These are phyloP conservation scores for Penicillium pancosmium DNA, from an alignment of 495 filamentous ascomycete species.

Conservation along the genomic window DNA sequence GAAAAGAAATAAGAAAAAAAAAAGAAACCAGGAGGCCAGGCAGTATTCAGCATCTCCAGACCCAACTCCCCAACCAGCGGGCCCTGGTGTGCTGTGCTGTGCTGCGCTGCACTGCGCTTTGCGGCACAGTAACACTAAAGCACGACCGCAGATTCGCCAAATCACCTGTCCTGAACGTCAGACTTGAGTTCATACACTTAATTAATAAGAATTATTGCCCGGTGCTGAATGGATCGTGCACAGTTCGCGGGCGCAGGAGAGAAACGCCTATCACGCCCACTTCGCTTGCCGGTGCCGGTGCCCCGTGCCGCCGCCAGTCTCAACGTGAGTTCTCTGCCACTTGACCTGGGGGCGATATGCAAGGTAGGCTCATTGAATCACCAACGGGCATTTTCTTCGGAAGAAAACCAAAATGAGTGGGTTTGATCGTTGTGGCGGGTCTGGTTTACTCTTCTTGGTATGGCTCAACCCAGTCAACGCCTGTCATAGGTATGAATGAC, in stretches of 20 bases:
- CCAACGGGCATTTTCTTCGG: constrained; percentile 12
- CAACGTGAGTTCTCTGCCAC: constrained; percentile 7
- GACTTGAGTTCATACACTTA: neutral
- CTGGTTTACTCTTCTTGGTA: too few species aligned
- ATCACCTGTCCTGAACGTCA: constrained; percentile 16
- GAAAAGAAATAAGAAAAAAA: neutral
- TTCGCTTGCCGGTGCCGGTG: too few species aligned
- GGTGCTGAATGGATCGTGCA: constrained; percentile 19
- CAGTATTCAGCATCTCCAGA: neutral
- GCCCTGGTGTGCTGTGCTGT: constrained; percentile 20
- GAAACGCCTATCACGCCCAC: neutral
- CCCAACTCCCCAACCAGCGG: constrained; percentile 26
- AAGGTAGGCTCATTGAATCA: constrained; percentile 21
- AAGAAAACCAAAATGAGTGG: too few species aligned
- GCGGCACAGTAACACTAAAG: constrained; percentile 13
- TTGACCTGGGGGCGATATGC: constrained; percentile 21
- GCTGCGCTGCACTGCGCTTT: too few species aligned
- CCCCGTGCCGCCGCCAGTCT: neutral
- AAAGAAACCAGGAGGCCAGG: neutral
- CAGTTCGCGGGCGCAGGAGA: constrained; percentile 21
- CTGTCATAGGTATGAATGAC: too few species aligned
- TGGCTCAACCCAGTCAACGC: too few species aligned
- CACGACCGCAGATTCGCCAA: constrained; percentile 20
- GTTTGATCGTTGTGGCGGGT: too few species aligned
- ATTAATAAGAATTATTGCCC: neutral